These are phyloP conservation scores for Fusarium euwallaceae DNA, from an alignment of 2,329 filamentous ascomycete species.

Conservation along the genomic window DNA sequence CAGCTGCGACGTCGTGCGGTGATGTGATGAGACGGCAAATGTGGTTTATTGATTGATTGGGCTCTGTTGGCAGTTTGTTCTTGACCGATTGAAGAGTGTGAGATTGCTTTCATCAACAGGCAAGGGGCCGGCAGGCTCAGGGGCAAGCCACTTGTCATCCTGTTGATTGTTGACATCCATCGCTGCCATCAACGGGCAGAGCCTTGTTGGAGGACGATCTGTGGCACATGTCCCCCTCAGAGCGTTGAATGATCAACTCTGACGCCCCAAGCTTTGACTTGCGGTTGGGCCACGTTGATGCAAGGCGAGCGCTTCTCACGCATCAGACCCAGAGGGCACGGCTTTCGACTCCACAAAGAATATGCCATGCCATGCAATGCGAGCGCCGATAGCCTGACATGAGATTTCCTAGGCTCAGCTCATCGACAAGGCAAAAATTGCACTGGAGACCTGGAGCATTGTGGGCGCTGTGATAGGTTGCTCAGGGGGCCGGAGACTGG, in stretches of 20 bases:
- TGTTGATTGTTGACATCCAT: background rate
- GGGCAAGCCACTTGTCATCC: conserved; percentile 2
- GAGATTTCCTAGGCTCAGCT: background rate
- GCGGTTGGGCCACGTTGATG: conserved; percentile 44
- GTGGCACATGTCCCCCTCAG: conserved; percentile 3
- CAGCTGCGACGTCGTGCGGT: conserved; percentile 24
- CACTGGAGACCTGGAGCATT: background rate
- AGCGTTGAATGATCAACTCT: conserved; percentile 33
- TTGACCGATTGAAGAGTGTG: conserved; percentile 12
- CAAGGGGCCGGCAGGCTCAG: background rate
- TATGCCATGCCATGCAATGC: conserved; percentile 23
- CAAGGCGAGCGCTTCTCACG: conserved; percentile 32
- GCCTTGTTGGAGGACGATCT: background rate
- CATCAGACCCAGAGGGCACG: conserved; percentile 12
- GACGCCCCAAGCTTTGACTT: conserved; percentile 21
- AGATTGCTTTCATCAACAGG: conserved; percentile 7
- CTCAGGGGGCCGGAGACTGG: conserved; percentile 17
- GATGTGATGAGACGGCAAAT: conserved; percentile 26
- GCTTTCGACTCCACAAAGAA: conserved; percentile 24
- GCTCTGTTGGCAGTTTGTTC: background rate
- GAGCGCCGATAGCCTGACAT: conserved; percentile 18
- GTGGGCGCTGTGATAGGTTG: background rate
- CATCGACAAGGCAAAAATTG: background rate
- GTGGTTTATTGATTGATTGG: conserved; percentile 25
- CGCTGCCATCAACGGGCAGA: background rate